Evolutionary conservation across 345 rosid genomes (phyloP), one percentile per base, ranked within the genome.

Genomic region (Turnera subulata): DNA sequence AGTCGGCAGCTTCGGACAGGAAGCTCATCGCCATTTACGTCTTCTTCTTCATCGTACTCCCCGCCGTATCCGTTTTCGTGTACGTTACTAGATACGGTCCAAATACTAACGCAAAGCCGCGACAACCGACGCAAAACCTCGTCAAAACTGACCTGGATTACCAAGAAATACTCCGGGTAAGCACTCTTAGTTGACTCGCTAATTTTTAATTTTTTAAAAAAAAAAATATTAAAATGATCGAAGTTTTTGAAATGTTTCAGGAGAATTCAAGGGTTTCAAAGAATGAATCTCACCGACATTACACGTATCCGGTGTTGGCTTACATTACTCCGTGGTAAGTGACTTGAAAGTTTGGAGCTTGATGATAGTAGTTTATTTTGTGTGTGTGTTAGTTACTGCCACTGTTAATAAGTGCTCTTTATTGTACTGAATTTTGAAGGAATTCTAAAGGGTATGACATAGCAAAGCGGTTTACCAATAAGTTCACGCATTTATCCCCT

Each of bases 391-490:
- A 29, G 35, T 29, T 29, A 29, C 35, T 29, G 35, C 35, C 35
- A 29, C 35, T 29, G 35, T 8, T 29, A 29, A 8, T 29, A n/a
- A 5, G 50, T 9, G 51, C n/a, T 50, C 0, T 29, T 2, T 42
- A 5, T 40, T 1, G 15, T 16, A 11, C 33, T 43, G 23, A 60
- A 51, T 42, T 51, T 48, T 69, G 53, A 67, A 87, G 97, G 97
- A 93, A 93, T 66, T 83, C 86, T 33, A 82, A 67, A 73, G 99
- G 99, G 21, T 93, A 89, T 69, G 97, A 89, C 37, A 69, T 79
- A 50, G 94, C 97, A 24, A 87, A 82, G 83, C 73, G 10, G 60
- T 89, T 85, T 67, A 82, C 82, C 64, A 75, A 89, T 37, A 89
- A 84, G 75, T 82, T 89, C 57, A 89, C 97, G 0, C 88, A 87